These are phyloP conservation scores for Cicer arietinum DNA, from an alignment of 306 rosid species.

Conservation along the genomic window DNA sequence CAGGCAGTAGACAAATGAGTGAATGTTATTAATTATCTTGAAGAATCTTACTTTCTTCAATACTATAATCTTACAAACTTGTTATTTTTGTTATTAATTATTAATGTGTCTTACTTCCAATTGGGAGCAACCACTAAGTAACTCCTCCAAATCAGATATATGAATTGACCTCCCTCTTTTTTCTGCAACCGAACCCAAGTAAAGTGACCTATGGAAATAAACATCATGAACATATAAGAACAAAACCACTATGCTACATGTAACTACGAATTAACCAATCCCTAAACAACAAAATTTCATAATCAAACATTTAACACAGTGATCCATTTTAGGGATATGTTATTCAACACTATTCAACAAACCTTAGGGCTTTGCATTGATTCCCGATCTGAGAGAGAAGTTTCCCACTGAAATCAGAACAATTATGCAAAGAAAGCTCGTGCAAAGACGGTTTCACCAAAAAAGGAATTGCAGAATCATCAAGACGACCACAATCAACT, in stretches of 20 bases:
- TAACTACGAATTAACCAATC: slow-evolving; percentile 1
- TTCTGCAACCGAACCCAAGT: slow-evolving; percentile 87
- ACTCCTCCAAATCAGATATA: slow-evolving; percentile 82
- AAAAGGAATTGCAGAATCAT: slow-evolving; percentile 69
- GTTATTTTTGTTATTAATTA: background rate
- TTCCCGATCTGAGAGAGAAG: slow-evolving; percentile 82
- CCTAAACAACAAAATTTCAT: slow-evolving; percentile 20
- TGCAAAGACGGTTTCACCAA: slow-evolving; percentile 70
- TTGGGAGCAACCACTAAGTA: slow-evolving; percentile 78
- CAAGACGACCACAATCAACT: slow-evolving; percentile 77
- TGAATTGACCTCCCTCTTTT: slow-evolving; percentile 82
- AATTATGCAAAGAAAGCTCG: slow-evolving; percentile 77
- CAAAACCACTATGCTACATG: slow-evolving; percentile 26
- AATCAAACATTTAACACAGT: background rate
- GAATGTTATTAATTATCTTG: background rate
- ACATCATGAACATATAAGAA: slow-evolving; percentile 50
- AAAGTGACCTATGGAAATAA: slow-evolving; percentile 70
- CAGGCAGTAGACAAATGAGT: background rate
- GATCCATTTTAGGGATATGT: background rate
- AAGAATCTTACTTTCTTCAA: background rate
- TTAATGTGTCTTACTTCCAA: slow-evolving; percentile 78
- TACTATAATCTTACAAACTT: background rate
- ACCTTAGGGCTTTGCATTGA: slow-evolving; percentile 79
- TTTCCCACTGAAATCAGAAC: slow-evolving; percentile 83
- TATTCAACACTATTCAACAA: slow-evolving; percentile 5